Evolutionary conservation across 1,284 basidiomycete genomes (phyloP), one percentile per base, ranked within the genome.

Genomic region (Leucoagaricus sp.): DNA sequence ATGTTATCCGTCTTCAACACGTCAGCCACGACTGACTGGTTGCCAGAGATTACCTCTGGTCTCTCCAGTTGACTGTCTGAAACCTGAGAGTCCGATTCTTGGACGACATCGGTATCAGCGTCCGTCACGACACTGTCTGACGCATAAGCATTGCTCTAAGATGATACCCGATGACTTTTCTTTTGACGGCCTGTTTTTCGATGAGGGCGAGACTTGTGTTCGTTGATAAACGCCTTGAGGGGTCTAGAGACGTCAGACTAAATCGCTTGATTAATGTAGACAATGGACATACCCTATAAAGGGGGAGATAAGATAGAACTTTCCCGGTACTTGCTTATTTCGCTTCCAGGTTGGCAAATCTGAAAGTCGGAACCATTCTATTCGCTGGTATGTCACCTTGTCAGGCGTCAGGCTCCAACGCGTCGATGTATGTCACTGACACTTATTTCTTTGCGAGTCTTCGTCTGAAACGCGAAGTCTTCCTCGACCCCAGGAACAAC

Each of bases 401-500:
- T 58, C 55, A 47, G 55, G 52, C 19, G 26, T 28, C 45, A 36
- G 49, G 34, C 19, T 44, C 23, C 45, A 42, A 29, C 26, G 45
- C 38, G 29, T 31, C 10, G 42, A 52, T 50, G 45, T 13, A 75
- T 49, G 31, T 44, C 21, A 76, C 93, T 69, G 79, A 98, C 96
- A 67, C 95, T 97, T 66, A 99, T 99, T 78, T 99, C 97, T 74
- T 98, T 98, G 60, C 96, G 82, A 2, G 97, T 99, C 72, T 90
- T 88, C 4, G 97, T 97, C 72, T 93, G 84, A 75, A 99, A 98
- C 12, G 82, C 79, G 61, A 88, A 97, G 65, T 90, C 85, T 72
- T 98, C 95, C 53, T 91, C 86, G n/a, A 99, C 87, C 42, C 89
- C 90, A 19, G 90, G 84, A 23, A 98, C 93, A 65, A 99, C 88